Percentiles rank a stretch among this genome's conserved stretches.
These are phyloP conservation scores for Glycyrrhiza uralensis DNA, from an alignment of 306 rosid species.

Conservation along the genomic window DNA sequence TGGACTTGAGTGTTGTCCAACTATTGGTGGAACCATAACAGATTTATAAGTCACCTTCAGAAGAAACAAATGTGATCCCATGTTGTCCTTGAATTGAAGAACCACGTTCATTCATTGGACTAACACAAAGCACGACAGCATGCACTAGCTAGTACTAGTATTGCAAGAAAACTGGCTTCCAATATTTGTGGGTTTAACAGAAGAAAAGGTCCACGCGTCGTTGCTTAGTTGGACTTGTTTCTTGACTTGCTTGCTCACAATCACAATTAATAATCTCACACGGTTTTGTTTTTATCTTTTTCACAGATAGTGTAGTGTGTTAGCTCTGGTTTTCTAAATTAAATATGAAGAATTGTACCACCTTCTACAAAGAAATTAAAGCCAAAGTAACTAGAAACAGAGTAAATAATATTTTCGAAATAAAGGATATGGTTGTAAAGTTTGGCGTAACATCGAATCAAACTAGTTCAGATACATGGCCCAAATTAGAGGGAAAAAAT, in stretches of 20 bases:
- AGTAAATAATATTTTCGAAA: slow-evolving; percentile 4
- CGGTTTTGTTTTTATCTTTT: background rate
- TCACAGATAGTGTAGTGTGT: background rate
- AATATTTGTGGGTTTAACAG: slow-evolving; percentile 28
- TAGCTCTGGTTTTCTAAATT: background rate
- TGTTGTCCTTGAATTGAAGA: slow-evolving; percentile 12
- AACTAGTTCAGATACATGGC: slow-evolving; percentile 30
- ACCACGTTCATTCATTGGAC: slow-evolving; percentile 17
- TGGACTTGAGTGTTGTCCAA: slow-evolving; percentile 11
- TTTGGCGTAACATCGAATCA: slow-evolving; percentile 48
- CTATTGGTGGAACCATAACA: slow-evolving; percentile 24
- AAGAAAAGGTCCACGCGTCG: slow-evolving; percentile 68
- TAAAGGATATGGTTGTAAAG: slow-evolving; percentile 27
- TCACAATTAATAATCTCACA: slow-evolving; percentile 32
- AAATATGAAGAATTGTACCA: background rate
- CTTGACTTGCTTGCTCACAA: slow-evolving; percentile 35
- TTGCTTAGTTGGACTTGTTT: slow-evolving; percentile 56
- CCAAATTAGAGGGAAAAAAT: slow-evolving; percentile 20
- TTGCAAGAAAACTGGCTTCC: slow-evolving; percentile 59
- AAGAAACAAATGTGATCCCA: slow-evolving; percentile 22
- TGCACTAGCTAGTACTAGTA: no score
- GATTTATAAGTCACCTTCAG: slow-evolving; percentile 20
- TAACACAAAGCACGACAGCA: background rate
- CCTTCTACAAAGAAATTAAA: slow-evolving; percentile 16
- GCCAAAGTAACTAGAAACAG: slow-evolving; percentile 2